Evolutionary conservation across 108 stramenopile species (phyloP).

Genomic region (Chaetoceros muelleri): DNA sequence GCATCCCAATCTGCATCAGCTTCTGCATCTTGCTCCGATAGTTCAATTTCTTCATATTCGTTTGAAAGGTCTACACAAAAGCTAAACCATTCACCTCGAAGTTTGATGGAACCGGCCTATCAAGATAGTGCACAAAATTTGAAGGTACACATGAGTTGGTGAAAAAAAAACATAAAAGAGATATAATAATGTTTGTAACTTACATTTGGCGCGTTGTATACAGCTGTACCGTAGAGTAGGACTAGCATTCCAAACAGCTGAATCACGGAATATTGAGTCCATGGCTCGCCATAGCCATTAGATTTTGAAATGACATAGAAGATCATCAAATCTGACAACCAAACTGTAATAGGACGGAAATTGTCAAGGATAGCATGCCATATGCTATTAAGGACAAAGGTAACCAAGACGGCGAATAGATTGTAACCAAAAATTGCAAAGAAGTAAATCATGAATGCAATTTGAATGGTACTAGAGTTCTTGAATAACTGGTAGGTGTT

Average conservation of each 20-base stretch:
- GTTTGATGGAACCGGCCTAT: slow-evolving; percentile 65
- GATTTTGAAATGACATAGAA: slow-evolving; percentile 65
- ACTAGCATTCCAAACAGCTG: slow-evolving; percentile 85
- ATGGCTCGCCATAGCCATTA: slow-evolving; percentile 74
- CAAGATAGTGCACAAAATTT: too few relatives aligned
- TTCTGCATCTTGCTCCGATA: slow-evolving; percentile 34
- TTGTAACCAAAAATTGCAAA: slow-evolving; percentile 89
- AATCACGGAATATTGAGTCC: slow-evolving; percentile 77
- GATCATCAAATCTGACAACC: slow-evolving; percentile 80
- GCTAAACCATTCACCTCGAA: slow-evolving; percentile 63
- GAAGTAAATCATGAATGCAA: slow-evolving; percentile 71
- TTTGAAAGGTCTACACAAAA: slow-evolving; percentile 43
- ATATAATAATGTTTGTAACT: too few relatives aligned
- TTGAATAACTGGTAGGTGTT: slow-evolving; percentile 68
- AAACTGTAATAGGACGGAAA: slow-evolving; percentile 90
- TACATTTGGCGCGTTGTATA: slow-evolving; percentile 93
- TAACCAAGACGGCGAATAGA: slow-evolving; percentile 89
- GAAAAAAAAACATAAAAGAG: too few relatives aligned
- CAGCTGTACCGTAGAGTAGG: slow-evolving; percentile 87
- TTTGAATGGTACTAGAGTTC: slow-evolving; percentile 47
- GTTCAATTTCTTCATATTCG: slow-evolving; percentile 52
- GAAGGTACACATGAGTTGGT: too few relatives aligned
- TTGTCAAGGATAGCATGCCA: slow-evolving; percentile 98
- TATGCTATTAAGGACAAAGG: slow-evolving; percentile 80
- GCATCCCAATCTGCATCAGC: slow-evolving; percentile 43